A percentile compares a stretch with the other conserved stretches of the same genome.
Conservation (phyloP, 164 flowering plant genomes). For the Nymphaea thermarum region DNA sequence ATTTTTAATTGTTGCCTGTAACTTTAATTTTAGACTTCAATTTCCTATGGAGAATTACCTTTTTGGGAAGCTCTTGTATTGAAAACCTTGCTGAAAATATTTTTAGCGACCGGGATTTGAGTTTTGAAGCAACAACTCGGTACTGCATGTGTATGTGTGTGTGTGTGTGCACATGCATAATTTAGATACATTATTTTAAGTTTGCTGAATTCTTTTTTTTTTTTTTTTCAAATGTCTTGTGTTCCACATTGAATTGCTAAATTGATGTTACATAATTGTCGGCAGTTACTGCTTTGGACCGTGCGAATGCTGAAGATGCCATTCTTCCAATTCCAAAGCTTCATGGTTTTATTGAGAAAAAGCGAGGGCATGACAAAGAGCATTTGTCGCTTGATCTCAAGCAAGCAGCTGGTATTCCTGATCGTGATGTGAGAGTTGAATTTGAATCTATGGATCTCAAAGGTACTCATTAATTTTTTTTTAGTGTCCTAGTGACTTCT, state of each 20-base stretch:
- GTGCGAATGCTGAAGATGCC: conserved; percentile 86
- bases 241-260: neutral
- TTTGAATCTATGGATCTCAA: conserved; percentile 7
- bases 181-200: too few relatives aligned
- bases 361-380: conserved; percentile 9
- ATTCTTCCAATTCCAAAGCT: conserved; percentile 58
- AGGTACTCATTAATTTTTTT: conserved; percentile 13
- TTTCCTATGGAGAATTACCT: too few relatives aligned
- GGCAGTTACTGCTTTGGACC: conserved; percentile 77
- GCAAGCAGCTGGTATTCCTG: conserved; percentile 7
- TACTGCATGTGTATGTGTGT: too few relatives aligned
- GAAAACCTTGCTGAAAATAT: too few relatives aligned
- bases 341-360: conserved; percentile 28
- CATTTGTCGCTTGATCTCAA: conserved; percentile 10
- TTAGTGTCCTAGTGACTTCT: neutral
- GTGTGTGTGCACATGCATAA: too few relatives aligned
- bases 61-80: too few relatives aligned
- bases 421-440: conserved; percentile 10
- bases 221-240: too few relatives aligned
- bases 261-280: neutral
- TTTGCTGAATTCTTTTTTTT: too few relatives aligned
- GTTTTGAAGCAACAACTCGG: too few relatives aligned
- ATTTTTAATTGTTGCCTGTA: too few relatives aligned
- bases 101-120: too few relatives aligned
- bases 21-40: too few relatives aligned